Evolutionary conservation across 176 grass and related monocot genomes (phyloP), one percentile per base, ranked within the genome.

Genomic region (Tuctoria greenei): DNA sequence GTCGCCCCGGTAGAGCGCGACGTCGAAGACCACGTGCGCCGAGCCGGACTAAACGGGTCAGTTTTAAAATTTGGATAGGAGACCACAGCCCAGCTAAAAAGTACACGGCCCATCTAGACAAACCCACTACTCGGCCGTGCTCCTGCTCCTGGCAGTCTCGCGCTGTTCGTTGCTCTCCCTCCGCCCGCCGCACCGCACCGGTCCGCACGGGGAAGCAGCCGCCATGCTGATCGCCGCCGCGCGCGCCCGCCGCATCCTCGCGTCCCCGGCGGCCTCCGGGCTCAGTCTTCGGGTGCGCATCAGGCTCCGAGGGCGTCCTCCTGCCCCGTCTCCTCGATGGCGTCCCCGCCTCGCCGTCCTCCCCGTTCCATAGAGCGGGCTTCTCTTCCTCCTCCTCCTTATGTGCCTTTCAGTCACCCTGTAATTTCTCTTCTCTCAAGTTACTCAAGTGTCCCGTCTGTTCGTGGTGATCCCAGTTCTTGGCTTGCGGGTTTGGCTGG

Each of bases 181-280:
- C n/a, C n/a, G n/a, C n/a, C n/a, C n/a, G n/a, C n/a, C n/a, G n/a
- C n/a, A n/a, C n/a, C n/a, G n/a, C n/a, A n/a, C n/a, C n/a, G n/a
- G n/a, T n/a, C 76, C 86, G 71, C 81, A 36, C 38, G 56, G 55
- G 56, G 68, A 43, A 61, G 36, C 24, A 15, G 67, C 15, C 36
- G 76, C 37, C 75, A 84, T 84, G 86, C 81, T 84, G 78, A 81
- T 81, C 67, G 80, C 82, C 56, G n/a, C n/a, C n/a, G 66, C 75
- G 47, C 65, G 71, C 61, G 83, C 85, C n/a, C 87, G 84, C 66
- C 84, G 72, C 77, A 36, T 75, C 63, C 72, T 88, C 50, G 56
- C 86, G 1, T 46, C 66, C 14, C 66, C 56, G 76, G 74, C 80
- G 50, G 3, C 67, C 67, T 38, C 88, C 10, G 70, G 73, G 52